Conservation (phyloP, 805 yeast species). For the Phaffomyces thermotolerans region DNA sequence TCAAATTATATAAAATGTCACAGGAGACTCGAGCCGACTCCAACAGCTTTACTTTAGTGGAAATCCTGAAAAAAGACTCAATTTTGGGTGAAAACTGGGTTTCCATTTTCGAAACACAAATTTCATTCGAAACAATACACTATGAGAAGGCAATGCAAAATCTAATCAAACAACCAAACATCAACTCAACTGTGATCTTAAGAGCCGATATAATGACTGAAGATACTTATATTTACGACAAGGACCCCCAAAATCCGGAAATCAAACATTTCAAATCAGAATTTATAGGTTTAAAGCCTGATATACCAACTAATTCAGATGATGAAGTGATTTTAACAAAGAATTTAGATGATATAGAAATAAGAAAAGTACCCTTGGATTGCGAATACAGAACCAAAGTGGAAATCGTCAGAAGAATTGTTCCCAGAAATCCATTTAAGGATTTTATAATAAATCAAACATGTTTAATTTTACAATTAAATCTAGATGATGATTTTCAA, state of each 20-base stretch:
- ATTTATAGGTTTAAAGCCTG: slow-evolving; percentile 25
- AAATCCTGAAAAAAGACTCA: slow-evolving; percentile 34
- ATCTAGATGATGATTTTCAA: slow-evolving; percentile 21
- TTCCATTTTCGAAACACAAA: slow-evolving; percentile 43
- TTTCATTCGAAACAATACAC: slow-evolving; percentile 46
- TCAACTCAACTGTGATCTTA: slow-evolving; percentile 84
- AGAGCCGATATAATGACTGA: slow-evolving; percentile 76
- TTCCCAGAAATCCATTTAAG: slow-evolving; percentile 88
- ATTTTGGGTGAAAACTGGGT: slow-evolving; percentile 57
- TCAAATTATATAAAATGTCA: background rate
- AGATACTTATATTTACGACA: slow-evolving; percentile 31
- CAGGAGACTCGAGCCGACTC: slow-evolving; percentile 10
- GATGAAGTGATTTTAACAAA: slow-evolving; percentile 23
- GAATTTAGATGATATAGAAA: slow-evolving; percentile 35
- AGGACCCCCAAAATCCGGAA: slow-evolving; percentile 19
- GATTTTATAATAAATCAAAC: slow-evolving; percentile 83
- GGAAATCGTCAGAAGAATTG: slow-evolving; percentile 69
- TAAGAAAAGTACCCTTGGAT: slow-evolving; percentile 26
- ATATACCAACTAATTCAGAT: slow-evolving; percentile 22
- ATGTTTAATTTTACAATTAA: slow-evolving; percentile 45
- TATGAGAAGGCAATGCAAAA: slow-evolving; percentile 74
- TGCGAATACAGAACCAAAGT: slow-evolving; percentile 29
- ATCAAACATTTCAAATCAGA: slow-evolving; percentile 18
- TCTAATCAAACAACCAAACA: slow-evolving; percentile 75
- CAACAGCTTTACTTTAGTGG: slow-evolving; percentile 22